A percentile compares a stretch with the other conserved stretches of the same genome.
Conservation (phyloP, 768 basidiomycete species). For the Baorangia bicolor region DNA sequence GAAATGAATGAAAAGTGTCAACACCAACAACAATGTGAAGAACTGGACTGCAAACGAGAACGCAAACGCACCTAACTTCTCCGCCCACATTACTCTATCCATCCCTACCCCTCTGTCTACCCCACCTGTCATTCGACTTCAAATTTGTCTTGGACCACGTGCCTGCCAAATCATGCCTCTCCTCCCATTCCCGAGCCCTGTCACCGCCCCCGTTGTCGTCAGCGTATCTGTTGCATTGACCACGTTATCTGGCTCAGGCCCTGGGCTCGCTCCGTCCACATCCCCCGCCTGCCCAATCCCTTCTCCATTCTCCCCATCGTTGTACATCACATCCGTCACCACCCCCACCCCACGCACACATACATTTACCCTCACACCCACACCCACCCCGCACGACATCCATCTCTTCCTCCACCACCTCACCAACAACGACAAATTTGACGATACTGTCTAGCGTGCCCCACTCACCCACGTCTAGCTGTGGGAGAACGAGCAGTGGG, state of each 20-base stretch:
- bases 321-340: neutral
- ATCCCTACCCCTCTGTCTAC: slow-evolving; percentile 18
- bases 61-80: neutral
- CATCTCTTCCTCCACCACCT: slow-evolving; percentile 36
- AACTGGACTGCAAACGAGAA: no score
- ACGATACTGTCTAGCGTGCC: slow-evolving; percentile 61
- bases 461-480: slow-evolving; percentile 69
- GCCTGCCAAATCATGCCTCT: neutral
- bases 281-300: slow-evolving; percentile 5
- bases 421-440: slow-evolving; percentile 64
- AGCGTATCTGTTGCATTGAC: slow-evolving; percentile 1
- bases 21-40: neutral
- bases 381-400: slow-evolving; percentile 23
- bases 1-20: neutral
- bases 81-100: slow-evolving; percentile 14
- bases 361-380: slow-evolving; percentile 16
- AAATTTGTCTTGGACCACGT: slow-evolving; percentile 16
- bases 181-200: neutral
- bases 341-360: neutral
- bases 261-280: slow-evolving; percentile 14
- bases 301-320: slow-evolving; percentile 10
- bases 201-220: neutral
- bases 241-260: slow-evolving; percentile 11
- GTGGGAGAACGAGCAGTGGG: slow-evolving; percentile 78
- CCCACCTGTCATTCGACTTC: slow-evolving; percentile 3